Evolutionary conservation across 768 basidiomycete genomes (phyloP), one percentile per base, ranked within the genome.

Genomic region (Tricholomella constricta): DNA sequence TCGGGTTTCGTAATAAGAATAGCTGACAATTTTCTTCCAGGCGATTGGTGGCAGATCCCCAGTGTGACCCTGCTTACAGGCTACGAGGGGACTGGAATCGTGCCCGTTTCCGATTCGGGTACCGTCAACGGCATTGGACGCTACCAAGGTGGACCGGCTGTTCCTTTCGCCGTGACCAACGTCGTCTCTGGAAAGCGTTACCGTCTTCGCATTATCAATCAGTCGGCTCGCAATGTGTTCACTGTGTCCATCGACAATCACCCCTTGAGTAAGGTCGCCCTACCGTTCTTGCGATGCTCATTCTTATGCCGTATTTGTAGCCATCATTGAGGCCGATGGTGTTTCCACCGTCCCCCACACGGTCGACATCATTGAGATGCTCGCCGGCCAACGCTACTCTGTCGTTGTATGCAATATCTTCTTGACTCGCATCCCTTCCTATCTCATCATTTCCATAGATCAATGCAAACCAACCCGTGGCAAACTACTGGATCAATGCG

Each of bases 341-440:
- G 61, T 65, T 6, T 63, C 67, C 17, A 68, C 67, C 25, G 57
- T 61, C 12, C 61, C 70, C 11, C 57, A 56, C 20, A 58, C 56
- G 14, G 78, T 79, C 4, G 73, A 76, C 49, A 68, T 62, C 25
- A 63, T 80, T 29, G 67, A 73, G 8, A 62, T 82, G 48, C 72
- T 71, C 46, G 73, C 78, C 3, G 78, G 75, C 2, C 82, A 84
- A 62, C 75, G 82, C 14, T 83, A 84, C 60, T 79, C 64, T 1
- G 64, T 73, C 9, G 66, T 74, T 6, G 64, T 70, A 43, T n/a
- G 54, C 50, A n/a, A 9, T 36, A 9, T 41, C 25, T 35, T 6
- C n/a, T 9, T 20, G 29, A 15, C 14, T 23, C 40, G 11, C 8
- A 15, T 20, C 27, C 8, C n/a, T 32, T 15, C 11, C 11, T 22